These are phyloP conservation scores for Ustilago shanxiensis DNA, from an alignment of 1,284 basidiomycete genomes.

Conservation along the genomic window DNA sequence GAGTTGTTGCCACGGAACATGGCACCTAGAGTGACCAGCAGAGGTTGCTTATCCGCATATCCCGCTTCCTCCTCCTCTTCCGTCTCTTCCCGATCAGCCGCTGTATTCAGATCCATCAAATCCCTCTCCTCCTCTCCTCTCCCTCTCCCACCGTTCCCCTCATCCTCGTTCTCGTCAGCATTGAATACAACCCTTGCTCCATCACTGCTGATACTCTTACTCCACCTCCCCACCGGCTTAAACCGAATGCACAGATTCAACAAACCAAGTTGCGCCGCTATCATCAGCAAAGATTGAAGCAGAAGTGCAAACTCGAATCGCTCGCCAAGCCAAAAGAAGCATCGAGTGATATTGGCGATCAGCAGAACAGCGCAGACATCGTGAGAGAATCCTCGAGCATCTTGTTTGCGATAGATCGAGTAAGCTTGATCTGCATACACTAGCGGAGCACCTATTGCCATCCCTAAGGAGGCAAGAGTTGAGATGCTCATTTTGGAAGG, in stretches of 20 bases:
- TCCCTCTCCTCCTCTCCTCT: conserved; percentile 8
- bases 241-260: conserved; percentile 73
- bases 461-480: conserved; percentile 38
- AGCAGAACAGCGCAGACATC: conserved; percentile 63
- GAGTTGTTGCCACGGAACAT: conserved; percentile 20
- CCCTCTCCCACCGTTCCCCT: not conserved
- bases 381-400: conserved; percentile 83
- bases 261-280: conserved; percentile 72
- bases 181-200: conserved; percentile 44
- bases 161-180: conserved; percentile 10
- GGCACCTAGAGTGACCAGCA: conserved; percentile 38
- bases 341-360: conserved; percentile 62
- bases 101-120: conserved; percentile 27
- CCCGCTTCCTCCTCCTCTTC: conserved; percentile 9
- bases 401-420: conserved; percentile 69
- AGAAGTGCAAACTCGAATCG: conserved; percentile 80
- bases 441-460: conserved; percentile 62
- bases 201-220: conserved; percentile 42
- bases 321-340: conserved; percentile 81
- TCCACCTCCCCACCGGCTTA: conserved; percentile 56
- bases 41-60: conserved; percentile 48
- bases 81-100: not conserved
- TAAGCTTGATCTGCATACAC: conserved; percentile 65
- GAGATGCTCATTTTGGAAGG: conserved; percentile 38
- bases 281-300: conserved; percentile 69